Evolutionary conservation across 352 stramenopile genomes (phyloP).

Genomic region (Albugo candida): DNA sequence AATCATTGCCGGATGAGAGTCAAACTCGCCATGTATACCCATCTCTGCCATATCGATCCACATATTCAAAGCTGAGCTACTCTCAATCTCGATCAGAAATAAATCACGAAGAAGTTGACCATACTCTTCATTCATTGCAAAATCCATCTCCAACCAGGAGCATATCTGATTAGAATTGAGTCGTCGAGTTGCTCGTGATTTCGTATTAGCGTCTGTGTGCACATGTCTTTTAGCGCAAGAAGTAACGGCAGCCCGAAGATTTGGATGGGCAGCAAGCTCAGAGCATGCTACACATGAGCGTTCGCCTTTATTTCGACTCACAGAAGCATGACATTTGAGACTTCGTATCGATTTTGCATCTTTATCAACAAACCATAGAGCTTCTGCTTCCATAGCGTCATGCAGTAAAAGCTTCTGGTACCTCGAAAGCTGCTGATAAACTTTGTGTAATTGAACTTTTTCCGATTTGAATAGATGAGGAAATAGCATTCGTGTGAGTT

Average conservation of each 20-base stretch:
- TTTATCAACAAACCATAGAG: slow-evolving; percentile 65
- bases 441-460: slow-evolving; percentile 3
- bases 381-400: slow-evolving; percentile 51
- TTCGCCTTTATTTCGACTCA: slow-evolving; percentile 21
- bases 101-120: slow-evolving; percentile 28
- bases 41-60: slow-evolving; percentile 53
- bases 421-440: slow-evolving; percentile 1
- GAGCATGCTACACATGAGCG: slow-evolving; percentile 20
- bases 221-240: not conserved
- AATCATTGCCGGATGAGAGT: slow-evolving; percentile 35
- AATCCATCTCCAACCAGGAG: slow-evolving; percentile 27
- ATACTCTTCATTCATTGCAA: slow-evolving; percentile 33
- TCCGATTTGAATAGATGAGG: slow-evolving; percentile 25
- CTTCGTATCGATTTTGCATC: slow-evolving; percentile 47
- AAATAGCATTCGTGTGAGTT: slow-evolving; percentile 52
- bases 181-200: slow-evolving; percentile 17
- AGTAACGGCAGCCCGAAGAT: slow-evolving; percentile 17
- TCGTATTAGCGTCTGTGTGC: slow-evolving; percentile 1
- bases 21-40: slow-evolving; percentile 35
- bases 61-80: slow-evolving; percentile 20
- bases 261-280: slow-evolving; percentile 27
- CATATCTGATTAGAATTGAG: slow-evolving; percentile 31
- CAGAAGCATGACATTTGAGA: slow-evolving; percentile 33
- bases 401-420: slow-evolving; percentile 39
- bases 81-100: slow-evolving; percentile 25